Evolutionary conservation across 305 asterid species (phyloP), one percentile per base, ranked within the genome.

Genomic region (Ilex paraguariensis): DNA sequence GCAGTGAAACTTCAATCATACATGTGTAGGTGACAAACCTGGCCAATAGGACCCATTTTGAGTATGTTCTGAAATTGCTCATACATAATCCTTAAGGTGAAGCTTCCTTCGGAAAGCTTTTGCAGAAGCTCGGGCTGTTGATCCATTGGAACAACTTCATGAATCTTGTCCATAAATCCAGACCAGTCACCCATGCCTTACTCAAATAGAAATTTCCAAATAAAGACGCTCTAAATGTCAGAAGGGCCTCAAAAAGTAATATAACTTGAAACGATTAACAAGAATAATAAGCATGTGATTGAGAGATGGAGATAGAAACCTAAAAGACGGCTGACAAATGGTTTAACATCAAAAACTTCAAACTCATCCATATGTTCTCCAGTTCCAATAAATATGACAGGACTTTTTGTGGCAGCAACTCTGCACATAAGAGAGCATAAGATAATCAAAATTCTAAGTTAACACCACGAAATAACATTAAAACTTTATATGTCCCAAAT

Each of bases 311-410:
- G 68, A 56, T 36, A 49, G 84, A 49, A 57, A 92, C 98, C 98
- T 82, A 89, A 74, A 68, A 92, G 91, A 56, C 97, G 97, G 83
- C 97, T 89, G 61, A 92, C 98, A 72, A 92, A 92, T 63, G 98
- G 98, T 67, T 92, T 85, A 59, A 90, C 95, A 59, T 92, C 98
- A 63, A 92, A 92, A 62, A 87, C 81, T 83, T 92, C 97, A 71
- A 92, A 89, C 73, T 92, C 98, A 31, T 92, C 96, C 97, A 89
- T 92, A 73, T 87, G 98, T 78, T 92, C 98, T 72, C 98, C 98
- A 13, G 98, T 92, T 54, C 98, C 98, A 6, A 92, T 87, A 71
- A 92, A 92, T 78, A 89, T 89, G 72, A 92, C 78, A 7, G 98
- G 98, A 81, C 98, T 92, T 73, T 92, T 89, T 64, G 97, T 92